phyloP scores from a whole-genome alignment of 2,329 filamentous ascomycete genomes.

The Talaromyces amestolkiae region DNA sequence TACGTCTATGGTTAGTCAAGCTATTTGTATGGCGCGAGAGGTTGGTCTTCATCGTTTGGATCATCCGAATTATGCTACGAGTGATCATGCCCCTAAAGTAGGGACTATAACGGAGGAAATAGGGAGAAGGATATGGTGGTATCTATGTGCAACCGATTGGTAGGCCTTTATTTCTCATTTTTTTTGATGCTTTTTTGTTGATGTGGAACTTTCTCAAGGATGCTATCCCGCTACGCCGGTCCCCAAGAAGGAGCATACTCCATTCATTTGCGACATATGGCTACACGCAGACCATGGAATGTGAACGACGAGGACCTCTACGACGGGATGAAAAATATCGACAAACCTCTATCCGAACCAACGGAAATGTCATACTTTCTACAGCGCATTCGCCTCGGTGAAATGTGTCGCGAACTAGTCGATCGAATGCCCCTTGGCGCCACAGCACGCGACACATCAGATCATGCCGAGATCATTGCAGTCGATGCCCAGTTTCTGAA shows the following conservation, averaged over 20 bases:
- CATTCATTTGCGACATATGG: constrained; percentile 40
- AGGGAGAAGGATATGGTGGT: constrained; percentile 44
- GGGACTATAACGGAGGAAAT: constrained; percentile 34
- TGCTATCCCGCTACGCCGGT: constrained; percentile 29
- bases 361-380: constrained; percentile 43
- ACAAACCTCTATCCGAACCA: constrained; percentile 27
- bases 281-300: constrained; percentile 37
- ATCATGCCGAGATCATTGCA: constrained; percentile 32
- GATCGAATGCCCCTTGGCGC: constrained; percentile 32
- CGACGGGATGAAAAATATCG: constrained; percentile 26
- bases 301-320: constrained; percentile 36
- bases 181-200: not conserved
- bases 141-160: constrained; percentile 40
- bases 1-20: constrained; percentile 32
- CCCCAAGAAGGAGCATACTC: constrained; percentile 38
- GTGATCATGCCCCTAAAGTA: not conserved
- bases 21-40: constrained; percentile 27
- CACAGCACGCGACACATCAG: constrained; percentile 22
- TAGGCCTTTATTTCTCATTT: constrained; percentile 19
- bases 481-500: constrained; percentile 35
- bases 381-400: constrained; percentile 34
- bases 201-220: constrained; percentile 24
- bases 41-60: constrained; percentile 24
- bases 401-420: constrained; percentile 38
- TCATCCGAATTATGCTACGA: constrained; percentile 11